These are phyloP conservation scores for Fusarium nygamai DNA, from an alignment of 2,329 filamentous ascomycete genomes.

Conservation along the genomic window DNA sequence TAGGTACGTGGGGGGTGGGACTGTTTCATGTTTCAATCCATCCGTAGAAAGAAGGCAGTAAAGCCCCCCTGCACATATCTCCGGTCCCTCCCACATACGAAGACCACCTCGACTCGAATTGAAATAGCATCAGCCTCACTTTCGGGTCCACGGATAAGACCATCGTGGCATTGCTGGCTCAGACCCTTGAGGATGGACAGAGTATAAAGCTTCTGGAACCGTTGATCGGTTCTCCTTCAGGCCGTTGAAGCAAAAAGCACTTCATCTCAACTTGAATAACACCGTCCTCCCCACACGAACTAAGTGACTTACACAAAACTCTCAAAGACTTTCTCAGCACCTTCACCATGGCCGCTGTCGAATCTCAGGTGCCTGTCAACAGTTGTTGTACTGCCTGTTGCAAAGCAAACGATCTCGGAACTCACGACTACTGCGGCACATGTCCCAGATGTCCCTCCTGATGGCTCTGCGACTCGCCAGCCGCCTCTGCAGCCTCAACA, in stretches of 20 bases:
- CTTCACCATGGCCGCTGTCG: constrained; percentile 30
- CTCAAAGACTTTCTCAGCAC: background rate
- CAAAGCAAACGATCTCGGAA: constrained; percentile 46
- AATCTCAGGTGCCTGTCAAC: constrained; percentile 33
- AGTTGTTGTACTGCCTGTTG: constrained; percentile 46
- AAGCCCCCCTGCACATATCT: constrained; percentile 25
- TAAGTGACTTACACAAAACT: background rate
- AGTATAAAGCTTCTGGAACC: constrained; percentile 38
- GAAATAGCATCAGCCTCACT: constrained; percentile 39
- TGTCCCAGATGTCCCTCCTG: constrained; percentile 43
- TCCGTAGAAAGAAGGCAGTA: constrained; percentile 28
- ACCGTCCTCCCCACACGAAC: background rate
- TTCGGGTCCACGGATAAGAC: constrained; percentile 26
- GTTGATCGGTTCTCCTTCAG: constrained; percentile 18
- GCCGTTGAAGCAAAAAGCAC: constrained; percentile 9
- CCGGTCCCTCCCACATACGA: constrained; percentile 22
- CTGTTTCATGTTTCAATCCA: constrained; percentile 41
- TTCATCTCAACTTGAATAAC: background rate
- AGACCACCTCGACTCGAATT: constrained; percentile 3
- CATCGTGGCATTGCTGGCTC: constrained; percentile 29
- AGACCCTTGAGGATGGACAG: constrained; percentile 19
- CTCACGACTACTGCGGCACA: constrained; percentile 48
- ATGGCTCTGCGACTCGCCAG: background rate
- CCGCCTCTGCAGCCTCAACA: background rate
- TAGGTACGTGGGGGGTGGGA: constrained; percentile 30